Evolutionary conservation across 768 basidiomycete species (phyloP).

Genomic region (Trametes maxima): DNA sequence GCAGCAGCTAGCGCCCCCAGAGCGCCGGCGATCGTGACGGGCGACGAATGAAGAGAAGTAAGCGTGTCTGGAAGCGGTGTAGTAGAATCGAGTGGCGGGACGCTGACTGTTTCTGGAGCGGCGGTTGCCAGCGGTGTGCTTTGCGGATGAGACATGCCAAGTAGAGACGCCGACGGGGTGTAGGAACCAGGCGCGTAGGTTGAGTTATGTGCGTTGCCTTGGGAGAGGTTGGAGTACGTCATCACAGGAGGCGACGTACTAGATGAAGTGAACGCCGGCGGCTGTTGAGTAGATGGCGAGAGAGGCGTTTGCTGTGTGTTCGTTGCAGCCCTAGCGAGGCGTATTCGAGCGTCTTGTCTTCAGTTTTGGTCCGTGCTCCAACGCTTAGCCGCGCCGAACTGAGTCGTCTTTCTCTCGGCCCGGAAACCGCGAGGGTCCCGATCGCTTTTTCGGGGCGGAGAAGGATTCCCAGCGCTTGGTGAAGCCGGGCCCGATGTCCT

Average conservation of each 20-base stretch:
- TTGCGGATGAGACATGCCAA: slow-evolving; percentile 5
- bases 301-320: slow-evolving; percentile 11
- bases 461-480: slow-evolving; percentile 26
- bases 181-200: not conserved
- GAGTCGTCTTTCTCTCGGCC: too few species aligned
- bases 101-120: slow-evolving; percentile 33
- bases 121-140: not conserved
- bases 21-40: slow-evolving; percentile 59
- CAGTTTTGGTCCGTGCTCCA: too few species aligned
- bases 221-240: not conserved
- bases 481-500: slow-evolving; percentile 30
- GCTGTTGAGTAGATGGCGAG: not conserved
- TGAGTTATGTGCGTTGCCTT: not conserved
- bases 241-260: not conserved
- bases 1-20: slow-evolving; percentile 66
- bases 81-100: slow-evolving; percentile 65
- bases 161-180: not conserved
- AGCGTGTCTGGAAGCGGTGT: slow-evolving; percentile 68
- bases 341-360: too few species aligned
- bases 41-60: slow-evolving; percentile 55
- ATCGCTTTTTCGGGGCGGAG: slow-evolving; percentile 28
- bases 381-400: too few species aligned
- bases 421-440: not conserved
- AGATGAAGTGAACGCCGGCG: not conserved
- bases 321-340: not conserved